phyloP scores from a whole-genome alignment of 805 yeast species.

The Wickerhamomyces strasburgensis region DNA sequence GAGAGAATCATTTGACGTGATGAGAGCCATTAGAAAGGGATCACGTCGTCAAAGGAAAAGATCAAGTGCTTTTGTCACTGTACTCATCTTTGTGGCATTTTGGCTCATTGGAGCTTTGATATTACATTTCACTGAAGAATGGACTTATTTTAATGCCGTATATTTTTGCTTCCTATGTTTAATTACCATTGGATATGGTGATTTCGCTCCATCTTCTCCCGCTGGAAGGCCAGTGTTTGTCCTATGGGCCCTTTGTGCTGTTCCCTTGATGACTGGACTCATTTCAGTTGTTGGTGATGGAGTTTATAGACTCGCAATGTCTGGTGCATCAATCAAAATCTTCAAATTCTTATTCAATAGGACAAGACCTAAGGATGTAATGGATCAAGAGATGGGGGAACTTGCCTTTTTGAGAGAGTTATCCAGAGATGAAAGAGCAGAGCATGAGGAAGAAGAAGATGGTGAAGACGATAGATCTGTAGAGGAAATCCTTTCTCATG shows the following conservation, averaged over 20 bases:
- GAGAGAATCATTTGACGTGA: constrained; percentile 47
- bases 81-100: constrained; percentile 46
- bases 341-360: constrained; percentile 8
- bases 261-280: constrained; percentile 82
- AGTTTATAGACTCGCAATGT: constrained; percentile 30
- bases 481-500: constrained; percentile 13
- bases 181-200: constrained; percentile 84
- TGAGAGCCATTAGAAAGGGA: constrained; percentile 45
- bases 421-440: too few species aligned
- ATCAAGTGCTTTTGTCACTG: constrained; percentile 36
- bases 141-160: constrained; percentile 68
- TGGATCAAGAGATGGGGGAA: neutral
- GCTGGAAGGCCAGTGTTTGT: constrained; percentile 73
- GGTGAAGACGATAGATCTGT: constrained; percentile 12
- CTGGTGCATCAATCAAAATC: constrained; percentile 10
- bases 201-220: constrained; percentile 53
- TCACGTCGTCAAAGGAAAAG: constrained; percentile 35
- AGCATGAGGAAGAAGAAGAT: constrained; percentile 7
- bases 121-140: constrained; percentile 55
- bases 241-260: constrained; percentile 76
- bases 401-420: neutral
- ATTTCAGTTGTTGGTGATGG: constrained; percentile 70
- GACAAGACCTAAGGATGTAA: neutral
- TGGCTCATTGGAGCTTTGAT: constrained; percentile 73
- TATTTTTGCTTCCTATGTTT: constrained; percentile 75